phyloP scores from a whole-genome alignment of 192 early-diverging fungal species.

The Coemansia sp. region DNA sequence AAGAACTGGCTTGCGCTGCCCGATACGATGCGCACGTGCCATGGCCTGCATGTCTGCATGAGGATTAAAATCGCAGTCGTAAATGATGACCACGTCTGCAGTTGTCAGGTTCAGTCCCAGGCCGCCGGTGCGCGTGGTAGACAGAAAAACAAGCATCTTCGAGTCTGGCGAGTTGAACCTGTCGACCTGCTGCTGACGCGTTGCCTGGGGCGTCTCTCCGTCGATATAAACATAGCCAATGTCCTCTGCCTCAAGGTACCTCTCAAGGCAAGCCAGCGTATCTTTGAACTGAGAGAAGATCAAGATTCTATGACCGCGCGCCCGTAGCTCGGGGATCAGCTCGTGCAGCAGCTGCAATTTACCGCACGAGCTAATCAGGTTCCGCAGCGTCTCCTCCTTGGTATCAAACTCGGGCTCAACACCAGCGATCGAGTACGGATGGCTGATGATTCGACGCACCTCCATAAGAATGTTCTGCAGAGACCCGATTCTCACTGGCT shows the following conservation, averaged over 20 bases:
- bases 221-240: constrained; percentile 85
- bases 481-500: constrained; percentile 41
- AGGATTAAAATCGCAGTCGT: constrained; percentile 89
- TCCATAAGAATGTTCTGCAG: constrained; percentile 93
- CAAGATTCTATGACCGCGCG: constrained; percentile 87
- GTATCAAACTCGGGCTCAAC: constrained; percentile 59
- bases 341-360: constrained; percentile 95
- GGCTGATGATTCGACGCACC: constrained; percentile 91
- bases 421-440: constrained; percentile 80
- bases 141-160: constrained; percentile 85
- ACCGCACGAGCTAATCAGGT: constrained; percentile 82
- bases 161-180: constrained; percentile 89
- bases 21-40: constrained; percentile 94
- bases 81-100: constrained; percentile 95
- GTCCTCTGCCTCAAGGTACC: constrained; percentile 77
- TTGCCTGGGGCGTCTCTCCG: constrained; percentile 74
- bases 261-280: constrained; percentile 87
- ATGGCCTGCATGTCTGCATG: constrained; percentile 96
- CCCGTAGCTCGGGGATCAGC: constrained; percentile 79
- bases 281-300: constrained; percentile 96
- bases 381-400: constrained; percentile 71
- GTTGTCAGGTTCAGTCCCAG: constrained; percentile 92
- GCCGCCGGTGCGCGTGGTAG: constrained; percentile 92
- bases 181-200: constrained; percentile 84
- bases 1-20: constrained; percentile 91